Percentiles rank a stretch among this genome's conserved stretches.
These are phyloP conservation scores for Juglanconis juglandina DNA, from an alignment of 2,329 filamentous ascomycete genomes.

Conservation along the genomic window DNA sequence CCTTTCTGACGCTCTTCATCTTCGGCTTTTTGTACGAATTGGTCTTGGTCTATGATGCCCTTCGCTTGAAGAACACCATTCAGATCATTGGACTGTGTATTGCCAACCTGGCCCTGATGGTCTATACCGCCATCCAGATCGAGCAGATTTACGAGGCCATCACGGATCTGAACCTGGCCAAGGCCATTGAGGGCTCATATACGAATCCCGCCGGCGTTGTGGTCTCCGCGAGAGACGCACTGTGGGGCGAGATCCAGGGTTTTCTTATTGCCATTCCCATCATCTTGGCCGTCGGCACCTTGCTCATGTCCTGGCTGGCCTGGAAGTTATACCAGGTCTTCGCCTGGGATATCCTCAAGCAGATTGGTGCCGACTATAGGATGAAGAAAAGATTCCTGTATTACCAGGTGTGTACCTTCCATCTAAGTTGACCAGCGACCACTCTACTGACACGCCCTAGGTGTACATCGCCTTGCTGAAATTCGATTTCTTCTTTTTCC, in stretches of 20 bases:
- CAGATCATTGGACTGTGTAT: constrained; percentile 93
- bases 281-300: constrained; percentile 72
- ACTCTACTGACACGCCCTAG: constrained; percentile 40
- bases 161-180: constrained; percentile 40
- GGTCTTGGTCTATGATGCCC: constrained; percentile 85
- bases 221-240: constrained; percentile 30
- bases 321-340: constrained; percentile 99
- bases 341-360: constrained; percentile 98
- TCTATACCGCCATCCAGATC: constrained; percentile 91
- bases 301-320: constrained; percentile 71
- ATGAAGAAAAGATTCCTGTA: constrained; percentile 96
- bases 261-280: constrained; percentile 82
- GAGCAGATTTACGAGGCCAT: constrained; percentile 83
- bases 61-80: constrained; percentile 95
- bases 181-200: constrained; percentile 37
- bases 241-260: constrained; percentile 69
- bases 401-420: constrained; percentile 69
- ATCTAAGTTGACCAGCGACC: background rate
- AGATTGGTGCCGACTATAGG: constrained; percentile 93
- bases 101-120: constrained; percentile 85
- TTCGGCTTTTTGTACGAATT: constrained; percentile 95
- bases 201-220: constrained; percentile 21
- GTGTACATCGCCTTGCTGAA: constrained; percentile 97
- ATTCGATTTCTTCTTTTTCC: constrained; percentile 99
- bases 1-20: constrained; percentile 93